Percentiles rank a stretch among this genome's conserved stretches.
Evolutionary conservation across 768 basidiomycete species (phyloP).

Genomic region (Pulveroboletus sp.): DNA sequence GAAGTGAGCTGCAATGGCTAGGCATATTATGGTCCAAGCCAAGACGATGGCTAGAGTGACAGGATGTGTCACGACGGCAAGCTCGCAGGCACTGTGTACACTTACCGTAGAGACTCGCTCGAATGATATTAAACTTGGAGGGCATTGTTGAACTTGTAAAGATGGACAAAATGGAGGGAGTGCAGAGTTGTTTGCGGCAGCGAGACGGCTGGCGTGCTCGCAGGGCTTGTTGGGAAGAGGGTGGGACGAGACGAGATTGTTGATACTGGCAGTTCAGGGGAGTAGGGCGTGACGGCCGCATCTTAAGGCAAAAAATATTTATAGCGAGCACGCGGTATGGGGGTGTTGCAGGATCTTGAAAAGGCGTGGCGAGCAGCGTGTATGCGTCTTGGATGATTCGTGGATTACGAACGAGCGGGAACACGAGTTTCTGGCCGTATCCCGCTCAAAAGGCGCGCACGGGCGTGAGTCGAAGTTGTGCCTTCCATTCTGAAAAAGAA

Average conservation of each 20-base stretch:
- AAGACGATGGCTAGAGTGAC: slow-evolving; percentile 51
- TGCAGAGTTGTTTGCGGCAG: slow-evolving; percentile 29
- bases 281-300: slow-evolving; percentile 22
- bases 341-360: slow-evolving; percentile 23
- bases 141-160: slow-evolving; percentile 50
- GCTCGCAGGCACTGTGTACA: not conserved
- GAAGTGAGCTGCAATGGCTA: slow-evolving; percentile 78
- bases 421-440: slow-evolving; percentile 22
- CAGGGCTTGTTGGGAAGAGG: slow-evolving; percentile 19
- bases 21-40: slow-evolving; percentile 71
- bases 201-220: slow-evolving; percentile 29
- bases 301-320: slow-evolving; percentile 24
- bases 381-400: slow-evolving; percentile 7
- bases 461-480: slow-evolving; percentile 15
- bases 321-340: slow-evolving; percentile 26
- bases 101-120: slow-evolving; percentile 65
- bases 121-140: slow-evolving; percentile 64
- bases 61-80: slow-evolving; percentile 5
- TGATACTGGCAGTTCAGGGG: slow-evolving; percentile 25
- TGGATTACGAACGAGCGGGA: slow-evolving; percentile 16
- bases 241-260: slow-evolving; percentile 14
- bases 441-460: slow-evolving; percentile 24
- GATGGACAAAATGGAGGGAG: slow-evolving; percentile 27
- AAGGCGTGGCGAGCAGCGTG: slow-evolving; percentile 30
- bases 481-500: slow-evolving; percentile 14